Evolutionary conservation across 192 early-diverging fungal genomes (phyloP).

Genomic region (Linnemannia exigua): DNA sequence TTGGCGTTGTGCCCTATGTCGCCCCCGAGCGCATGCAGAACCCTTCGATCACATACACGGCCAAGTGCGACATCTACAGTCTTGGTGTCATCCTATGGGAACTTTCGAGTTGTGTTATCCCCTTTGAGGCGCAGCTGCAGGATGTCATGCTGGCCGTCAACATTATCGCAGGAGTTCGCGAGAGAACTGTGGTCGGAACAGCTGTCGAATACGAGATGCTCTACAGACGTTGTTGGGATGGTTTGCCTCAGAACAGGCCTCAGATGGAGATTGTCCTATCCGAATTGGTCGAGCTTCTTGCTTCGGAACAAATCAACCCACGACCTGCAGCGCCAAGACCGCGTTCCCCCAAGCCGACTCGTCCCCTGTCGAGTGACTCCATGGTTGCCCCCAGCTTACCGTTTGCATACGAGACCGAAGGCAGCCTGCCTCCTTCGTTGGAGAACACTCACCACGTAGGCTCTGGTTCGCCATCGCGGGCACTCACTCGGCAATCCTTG

Average conservation of each 20-base stretch:
- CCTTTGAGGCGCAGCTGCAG: slow-evolving; percentile 54
- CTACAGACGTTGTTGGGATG: slow-evolving; percentile 59
- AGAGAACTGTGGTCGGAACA: slow-evolving; percentile 56
- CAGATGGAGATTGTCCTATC: slow-evolving; percentile 59
- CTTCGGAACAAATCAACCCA: slow-evolving; percentile 46
- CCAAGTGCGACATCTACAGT: slow-evolving; percentile 67
- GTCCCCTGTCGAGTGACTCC: slow-evolving; percentile 47
- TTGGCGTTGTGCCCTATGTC: slow-evolving; percentile 67
- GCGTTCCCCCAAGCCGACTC: slow-evolving; percentile 26
- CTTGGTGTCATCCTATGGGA: slow-evolving; percentile 70
- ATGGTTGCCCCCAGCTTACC: slow-evolving; percentile 36
- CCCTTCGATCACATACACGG: slow-evolving; percentile 56
- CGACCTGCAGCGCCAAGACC: slow-evolving; percentile 32
- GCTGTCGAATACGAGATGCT: slow-evolving; percentile 59
- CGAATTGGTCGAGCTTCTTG: slow-evolving; percentile 47
- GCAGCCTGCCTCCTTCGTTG: slow-evolving; percentile 13
- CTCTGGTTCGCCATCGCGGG: slow-evolving; percentile 8
- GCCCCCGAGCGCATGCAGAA: slow-evolving; percentile 67
- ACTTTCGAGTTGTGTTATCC: slow-evolving; percentile 53
- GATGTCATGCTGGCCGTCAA: slow-evolving; percentile 62
- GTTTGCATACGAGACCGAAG: slow-evolving; percentile 31
- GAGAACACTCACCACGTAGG: slow-evolving; percentile 33
- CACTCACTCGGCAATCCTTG: slow-evolving; percentile 34
- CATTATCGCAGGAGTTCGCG: slow-evolving; percentile 55
- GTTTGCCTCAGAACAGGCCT: slow-evolving; percentile 53